Conservation (phyloP, 2,329 filamentous ascomycete genomes). For the Venturia oleaginea region DNA sequence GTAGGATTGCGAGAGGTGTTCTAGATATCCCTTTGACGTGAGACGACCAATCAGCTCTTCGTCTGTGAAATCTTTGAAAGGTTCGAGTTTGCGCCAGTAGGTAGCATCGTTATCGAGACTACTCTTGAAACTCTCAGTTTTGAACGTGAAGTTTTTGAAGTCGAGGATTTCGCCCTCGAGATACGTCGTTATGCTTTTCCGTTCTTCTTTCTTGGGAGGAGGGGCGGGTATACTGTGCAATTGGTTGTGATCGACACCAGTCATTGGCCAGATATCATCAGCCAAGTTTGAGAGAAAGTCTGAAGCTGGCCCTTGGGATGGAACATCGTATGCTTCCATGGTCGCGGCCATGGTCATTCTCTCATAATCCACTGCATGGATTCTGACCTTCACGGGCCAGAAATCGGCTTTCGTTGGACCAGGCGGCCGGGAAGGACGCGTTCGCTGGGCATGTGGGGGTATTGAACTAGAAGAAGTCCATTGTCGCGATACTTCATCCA, state of each 20-base stretch:
- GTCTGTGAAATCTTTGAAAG: constrained; percentile 32
- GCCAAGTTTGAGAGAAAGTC: not conserved
- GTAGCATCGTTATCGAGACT: constrained; percentile 36
- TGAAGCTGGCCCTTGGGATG: constrained; percentile 30
- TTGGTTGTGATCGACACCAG: not conserved
- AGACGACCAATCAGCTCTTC: constrained; percentile 36
- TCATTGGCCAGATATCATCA: constrained; percentile 20
- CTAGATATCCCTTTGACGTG: constrained; percentile 29
- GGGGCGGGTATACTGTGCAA: constrained; percentile 13
- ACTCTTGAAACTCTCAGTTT: constrained; percentile 41
- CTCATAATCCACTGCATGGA: constrained; percentile 52
- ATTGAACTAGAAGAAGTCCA: not conserved
- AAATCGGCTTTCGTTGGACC: constrained; percentile 33
- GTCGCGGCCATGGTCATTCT: constrained; percentile 56
- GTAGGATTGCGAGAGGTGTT: constrained; percentile 37
- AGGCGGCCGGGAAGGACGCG: not conserved
- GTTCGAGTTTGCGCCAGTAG: constrained; percentile 41
- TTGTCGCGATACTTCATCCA: constrained; percentile 1
- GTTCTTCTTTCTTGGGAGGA: constrained; percentile 14
- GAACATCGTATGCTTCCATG: constrained; percentile 63
- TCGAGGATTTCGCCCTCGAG: constrained; percentile 63
- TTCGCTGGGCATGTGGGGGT: constrained; percentile 11
- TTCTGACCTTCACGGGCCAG: constrained; percentile 59
- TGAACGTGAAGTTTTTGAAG: constrained; percentile 42
- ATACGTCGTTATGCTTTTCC: constrained; percentile 50